These are phyloP conservation scores for Protomyces macrosporus DNA, from an alignment of 1,139 yeast genomes.

Conservation along the genomic window DNA sequence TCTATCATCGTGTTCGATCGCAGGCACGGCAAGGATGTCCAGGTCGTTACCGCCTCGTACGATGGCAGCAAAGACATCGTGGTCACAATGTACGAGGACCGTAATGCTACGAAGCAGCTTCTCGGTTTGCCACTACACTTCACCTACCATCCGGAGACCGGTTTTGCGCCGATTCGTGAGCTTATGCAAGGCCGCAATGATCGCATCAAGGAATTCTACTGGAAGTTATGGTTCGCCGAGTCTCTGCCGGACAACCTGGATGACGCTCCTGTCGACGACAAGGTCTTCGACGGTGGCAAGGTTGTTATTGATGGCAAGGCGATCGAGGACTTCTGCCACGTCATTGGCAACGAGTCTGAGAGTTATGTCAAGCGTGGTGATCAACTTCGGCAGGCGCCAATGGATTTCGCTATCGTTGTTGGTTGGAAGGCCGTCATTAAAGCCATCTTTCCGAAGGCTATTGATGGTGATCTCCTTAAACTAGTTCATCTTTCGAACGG, in stretches of 20 bases:
- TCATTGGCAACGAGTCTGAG: conserved; percentile 94
- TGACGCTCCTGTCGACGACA: conserved; percentile 55
- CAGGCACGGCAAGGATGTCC: conserved; percentile 64
- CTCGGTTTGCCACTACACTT: conserved; percentile 65
- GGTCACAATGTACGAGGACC: conserved; percentile 75
- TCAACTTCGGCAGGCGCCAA: conserved; percentile 70
- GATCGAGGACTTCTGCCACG: conserved; percentile 90
- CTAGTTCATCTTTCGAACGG: conserved; percentile 94
- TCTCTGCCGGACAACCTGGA: conserved; percentile 53
- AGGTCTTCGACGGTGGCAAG: conserved; percentile 61
- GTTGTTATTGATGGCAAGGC: conserved; percentile 67
- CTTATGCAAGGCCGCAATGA: conserved; percentile 84
- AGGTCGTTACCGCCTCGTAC: conserved; percentile 60
- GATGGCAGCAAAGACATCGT: conserved; percentile 51
- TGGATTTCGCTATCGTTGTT: conserved; percentile 97
- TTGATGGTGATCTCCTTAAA: conserved; percentile 92
- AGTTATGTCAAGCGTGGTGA: conserved; percentile 89
- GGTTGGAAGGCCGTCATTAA: conserved; percentile 98
- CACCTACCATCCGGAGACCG: conserved; percentile 74
- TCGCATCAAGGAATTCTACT: conserved; percentile 91
- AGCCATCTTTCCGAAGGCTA: conserved; percentile 91
- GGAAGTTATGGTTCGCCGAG: conserved; percentile 92
- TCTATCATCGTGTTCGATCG: conserved; percentile 59
- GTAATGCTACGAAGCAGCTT: conserved; percentile 71
- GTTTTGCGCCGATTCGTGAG: conserved; percentile 92